phyloP scores from a whole-genome alignment of 2,329 filamentous ascomycete species.

The Xylaria digitata region DNA sequence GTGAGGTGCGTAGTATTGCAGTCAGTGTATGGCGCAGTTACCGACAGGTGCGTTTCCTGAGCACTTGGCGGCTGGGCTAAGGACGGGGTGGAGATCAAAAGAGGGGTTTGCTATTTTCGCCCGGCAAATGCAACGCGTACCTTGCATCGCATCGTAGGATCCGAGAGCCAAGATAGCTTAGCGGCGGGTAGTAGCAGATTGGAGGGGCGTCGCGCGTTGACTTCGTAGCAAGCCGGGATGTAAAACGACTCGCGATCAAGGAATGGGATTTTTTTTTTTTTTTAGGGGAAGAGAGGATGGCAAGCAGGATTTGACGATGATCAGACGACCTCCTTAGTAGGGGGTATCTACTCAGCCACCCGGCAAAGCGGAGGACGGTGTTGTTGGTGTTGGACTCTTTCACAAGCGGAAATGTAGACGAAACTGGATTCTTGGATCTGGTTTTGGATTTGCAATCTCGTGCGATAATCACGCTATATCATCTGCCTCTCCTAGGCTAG shows the following conservation, averaged over 20 bases:
- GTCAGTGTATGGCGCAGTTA: neutral
- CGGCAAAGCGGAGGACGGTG: neutral
- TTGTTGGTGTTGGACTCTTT: neutral
- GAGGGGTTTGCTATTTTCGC: conserved; percentile 26
- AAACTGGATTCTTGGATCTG: neutral
- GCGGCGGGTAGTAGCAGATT: conserved; percentile 32
- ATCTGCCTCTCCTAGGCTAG: neutral
- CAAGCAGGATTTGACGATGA: neutral
- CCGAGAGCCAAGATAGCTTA: conserved; percentile 22
- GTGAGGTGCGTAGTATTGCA: neutral
- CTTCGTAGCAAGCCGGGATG: conserved; percentile 14
- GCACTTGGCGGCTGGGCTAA: conserved; percentile 4
- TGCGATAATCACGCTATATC: conserved; percentile 6
- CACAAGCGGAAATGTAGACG: neutral
- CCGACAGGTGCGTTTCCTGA: neutral
- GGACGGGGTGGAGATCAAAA: conserved; percentile 13
- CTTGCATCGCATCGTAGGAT: conserved; percentile 33
- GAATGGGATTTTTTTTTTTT: neutral
- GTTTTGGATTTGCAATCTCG: neutral
- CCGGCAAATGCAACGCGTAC: conserved; percentile 29
- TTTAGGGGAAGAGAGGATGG: neutral
- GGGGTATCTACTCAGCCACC: conserved; percentile 9
- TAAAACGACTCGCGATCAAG: neutral
- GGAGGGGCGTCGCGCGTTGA: conserved; percentile 16
- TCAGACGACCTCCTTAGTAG: too few species aligned